Evolutionary conservation across 768 basidiomycete species (phyloP).

Genomic region (Phanerodontia chrysosporium): DNA sequence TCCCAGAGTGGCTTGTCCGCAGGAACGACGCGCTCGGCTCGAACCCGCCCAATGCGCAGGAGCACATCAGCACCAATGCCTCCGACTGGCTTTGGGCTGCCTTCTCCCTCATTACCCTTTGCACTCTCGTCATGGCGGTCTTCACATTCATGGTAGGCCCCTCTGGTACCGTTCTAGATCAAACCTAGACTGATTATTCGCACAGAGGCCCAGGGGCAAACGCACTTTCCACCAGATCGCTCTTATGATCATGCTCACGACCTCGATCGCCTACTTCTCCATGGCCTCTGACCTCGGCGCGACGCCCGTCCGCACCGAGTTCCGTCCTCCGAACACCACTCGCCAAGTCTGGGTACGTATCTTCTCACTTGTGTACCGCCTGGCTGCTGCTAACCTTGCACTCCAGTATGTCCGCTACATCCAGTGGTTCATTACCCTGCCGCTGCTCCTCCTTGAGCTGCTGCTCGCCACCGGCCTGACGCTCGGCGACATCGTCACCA

Average conservation of each 20-base stretch:
- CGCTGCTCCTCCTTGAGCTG: constrained; percentile 42
- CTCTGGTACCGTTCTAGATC: background rate
- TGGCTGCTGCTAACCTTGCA: background rate
- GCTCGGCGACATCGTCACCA: constrained; percentile 40
- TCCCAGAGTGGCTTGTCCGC: constrained; percentile 15
- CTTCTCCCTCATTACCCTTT: constrained; percentile 44
- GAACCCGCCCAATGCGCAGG: constrained; percentile 34
- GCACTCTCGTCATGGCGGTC: constrained; percentile 33
- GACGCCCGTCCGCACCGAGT: constrained; percentile 42
- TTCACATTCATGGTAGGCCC: constrained; percentile 34
- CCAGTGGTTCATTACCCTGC: constrained; percentile 52
- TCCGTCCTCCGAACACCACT: constrained; percentile 29
- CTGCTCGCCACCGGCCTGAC: constrained; percentile 43
- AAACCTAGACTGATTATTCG: background rate
- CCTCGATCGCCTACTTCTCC: constrained; percentile 43
- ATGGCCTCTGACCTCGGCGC: constrained; percentile 55
- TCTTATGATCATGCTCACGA: constrained; percentile 42
- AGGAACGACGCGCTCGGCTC: constrained; percentile 27
- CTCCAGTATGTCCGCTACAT: constrained; percentile 45
- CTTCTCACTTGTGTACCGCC: background rate
- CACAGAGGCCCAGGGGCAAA: constrained; percentile 34
- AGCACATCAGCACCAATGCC: constrained; percentile 39
- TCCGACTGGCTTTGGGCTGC: constrained; percentile 56
- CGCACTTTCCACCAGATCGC: constrained; percentile 49
- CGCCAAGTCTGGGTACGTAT: constrained; percentile 42